phyloP scores from a whole-genome alignment of 2,329 filamentous ascomycete species.

The Hypoxylon sp. region DNA sequence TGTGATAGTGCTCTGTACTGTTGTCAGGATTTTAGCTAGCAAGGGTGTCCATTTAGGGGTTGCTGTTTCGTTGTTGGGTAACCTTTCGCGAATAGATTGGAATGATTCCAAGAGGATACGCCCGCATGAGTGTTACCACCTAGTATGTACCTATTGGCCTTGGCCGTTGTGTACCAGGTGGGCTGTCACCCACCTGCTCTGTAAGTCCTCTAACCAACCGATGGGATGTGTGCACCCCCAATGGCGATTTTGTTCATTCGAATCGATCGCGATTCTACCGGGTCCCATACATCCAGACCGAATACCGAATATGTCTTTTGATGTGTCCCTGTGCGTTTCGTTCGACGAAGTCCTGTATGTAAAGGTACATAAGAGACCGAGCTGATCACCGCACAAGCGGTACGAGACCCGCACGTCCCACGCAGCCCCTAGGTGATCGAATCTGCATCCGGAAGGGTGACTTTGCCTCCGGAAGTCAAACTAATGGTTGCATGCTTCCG shows the following conservation, averaged over 20 bases:
- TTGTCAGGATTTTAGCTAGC: constrained; percentile 4
- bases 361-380: constrained; percentile 11
- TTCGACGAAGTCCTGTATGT: not conserved
- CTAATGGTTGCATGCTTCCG: constrained; percentile 28
- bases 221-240: not conserved
- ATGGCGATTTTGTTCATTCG: constrained; percentile 12
- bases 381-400: constrained; percentile 12
- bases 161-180: constrained; percentile 18
- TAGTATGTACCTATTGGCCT: constrained; percentile 17
- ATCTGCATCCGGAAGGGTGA: constrained; percentile 30
- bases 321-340: constrained; percentile 4
- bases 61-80: constrained; percentile 12
- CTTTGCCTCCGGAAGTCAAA: constrained; percentile 27
- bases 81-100: constrained; percentile 30
- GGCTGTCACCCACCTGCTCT: constrained; percentile 18
- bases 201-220: not conserved
- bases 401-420: constrained; percentile 18
- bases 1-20: constrained; percentile 22
- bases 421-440: constrained; percentile 14
- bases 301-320: constrained; percentile 9
- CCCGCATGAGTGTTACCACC: constrained; percentile 29
- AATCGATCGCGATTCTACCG: constrained; percentile 7
- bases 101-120: constrained; percentile 30
- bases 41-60: constrained; percentile 12
- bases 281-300: constrained; percentile 7